Base-by-base conservation (phyloP, 2,329 filamentous ascomycete species). In the Alternaria panax region DNA sequence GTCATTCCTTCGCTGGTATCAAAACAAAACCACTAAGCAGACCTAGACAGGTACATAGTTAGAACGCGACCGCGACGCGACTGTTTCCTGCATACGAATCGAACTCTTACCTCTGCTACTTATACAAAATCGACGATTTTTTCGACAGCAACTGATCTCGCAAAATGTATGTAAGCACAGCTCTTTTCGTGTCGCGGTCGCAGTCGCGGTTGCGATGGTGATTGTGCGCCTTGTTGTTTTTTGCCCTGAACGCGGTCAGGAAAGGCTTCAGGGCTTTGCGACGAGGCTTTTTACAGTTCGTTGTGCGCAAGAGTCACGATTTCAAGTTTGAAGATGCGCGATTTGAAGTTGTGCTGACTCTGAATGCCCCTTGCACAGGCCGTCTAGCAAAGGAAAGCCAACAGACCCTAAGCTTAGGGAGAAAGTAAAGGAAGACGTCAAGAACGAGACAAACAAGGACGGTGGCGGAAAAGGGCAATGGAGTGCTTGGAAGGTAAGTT, bases 371-470 rank as follows among this genome's bases (percentile, higher is more conserved):
- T 4, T 42, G 27, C 16, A 5, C 12, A 62, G 59, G 80, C 68
- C 74, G 5, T 81, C 80, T 24, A 77, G 76, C 24, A 82, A 80
- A 60, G 80, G 80, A 65, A 83, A 80, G 59, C 80, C 79, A 11
- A 81, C 80, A 5, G 79, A 82, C 64, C 78, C 79, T 2, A 78
- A 82, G 60, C 64, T 82, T 42, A 75, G 78, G 50, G 80, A 82
- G 67, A 72, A 81, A 65, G 77, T 81, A 27, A 82, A 80, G 66
- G 76, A 82, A 63, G 78, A 82, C 14, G 73, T 82, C n/a, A 81
- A 82, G 66, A 72, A 78, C 50, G 74, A 81, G 59, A 70, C 79
- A 6, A 82, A 82, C 55, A 81, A 82, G 60, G 79, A 81, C 64
- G 80, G 80, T 11, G 64, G 75, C 30, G 80, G 80, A n/a, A 81